Conservation (phyloP, 208 protist genomes). For the Wallacemonas sp. region DNA sequence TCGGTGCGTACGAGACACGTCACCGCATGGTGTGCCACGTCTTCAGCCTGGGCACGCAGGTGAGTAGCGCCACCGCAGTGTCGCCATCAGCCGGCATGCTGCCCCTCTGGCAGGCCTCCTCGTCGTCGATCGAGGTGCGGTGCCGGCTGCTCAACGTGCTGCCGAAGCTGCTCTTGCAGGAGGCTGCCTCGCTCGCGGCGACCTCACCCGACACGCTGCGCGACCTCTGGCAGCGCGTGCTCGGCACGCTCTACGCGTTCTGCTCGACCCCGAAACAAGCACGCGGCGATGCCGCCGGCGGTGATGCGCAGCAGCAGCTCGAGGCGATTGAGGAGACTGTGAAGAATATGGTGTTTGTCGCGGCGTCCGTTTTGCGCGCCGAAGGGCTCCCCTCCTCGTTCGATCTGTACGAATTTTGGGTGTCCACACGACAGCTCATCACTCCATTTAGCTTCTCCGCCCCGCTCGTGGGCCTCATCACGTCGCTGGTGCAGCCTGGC, state of each 20-base stretch:
- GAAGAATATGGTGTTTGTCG: slow-evolving; percentile 87
- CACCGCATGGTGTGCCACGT: slow-evolving; percentile 14
- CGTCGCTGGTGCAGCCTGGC: background rate
- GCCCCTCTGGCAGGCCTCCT: background rate
- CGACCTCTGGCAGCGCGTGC: slow-evolving; percentile 66
- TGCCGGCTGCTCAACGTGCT: slow-evolving; percentile 71
- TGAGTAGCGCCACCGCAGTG: slow-evolving; percentile 16
- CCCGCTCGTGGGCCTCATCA: background rate
- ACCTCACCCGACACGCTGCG: slow-evolving; percentile 35
- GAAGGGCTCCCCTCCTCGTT: background rate
- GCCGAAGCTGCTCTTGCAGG: slow-evolving; percentile 72
- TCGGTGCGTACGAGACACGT: background rate
- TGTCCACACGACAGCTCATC: background rate
- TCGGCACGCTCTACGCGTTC: slow-evolving; percentile 75
- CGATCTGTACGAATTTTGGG: slow-evolving; percentile 6
- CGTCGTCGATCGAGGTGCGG: slow-evolving; percentile 42
- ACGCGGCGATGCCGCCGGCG: slow-evolving; percentile 8
- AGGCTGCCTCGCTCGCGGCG: slow-evolving; percentile 32
- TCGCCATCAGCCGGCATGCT: background rate
- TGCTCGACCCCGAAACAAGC: slow-evolving; percentile 31
- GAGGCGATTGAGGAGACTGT: slow-evolving; percentile 87
- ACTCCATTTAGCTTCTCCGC: slow-evolving; percentile 9
- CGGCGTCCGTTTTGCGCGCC: slow-evolving; percentile 17
- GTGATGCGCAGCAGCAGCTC: slow-evolving; percentile 48
- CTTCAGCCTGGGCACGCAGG: slow-evolving; percentile 9